Base-by-base conservation (phyloP, 2,329 filamentous ascomycete genomes). In the Diaporthe helianthi region DNA sequence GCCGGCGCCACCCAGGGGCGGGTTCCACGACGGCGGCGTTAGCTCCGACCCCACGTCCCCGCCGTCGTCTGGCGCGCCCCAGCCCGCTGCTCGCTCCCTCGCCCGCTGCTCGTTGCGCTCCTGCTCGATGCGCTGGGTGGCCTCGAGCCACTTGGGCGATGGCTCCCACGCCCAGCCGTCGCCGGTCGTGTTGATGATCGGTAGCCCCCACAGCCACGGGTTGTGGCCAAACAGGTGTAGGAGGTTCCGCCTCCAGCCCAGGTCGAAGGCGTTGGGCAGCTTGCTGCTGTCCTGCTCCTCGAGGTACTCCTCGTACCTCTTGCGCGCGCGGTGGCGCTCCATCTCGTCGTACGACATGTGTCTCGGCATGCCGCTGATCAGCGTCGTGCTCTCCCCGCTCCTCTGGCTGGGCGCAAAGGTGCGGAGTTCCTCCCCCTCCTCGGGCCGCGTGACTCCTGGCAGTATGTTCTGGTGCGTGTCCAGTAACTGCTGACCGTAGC, bases 101-200 rank as follows among this genome's bases (percentile, higher is more conserved):
- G 85, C 83, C 60, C 86, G 84, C 76, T 93, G 90, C 61, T 86
- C 82, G 65, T 87, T 83, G 54, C 89, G 81, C 71, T 90, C 87
- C 12, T 76, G 73, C 5, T 82, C 81, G n/a, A 94, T 83, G 24
- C 83, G 83, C 7, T 93, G 90, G 52, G 90, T 85, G 4, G 90
- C 92, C 44, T 90, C 89, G 3, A 92, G 72, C 92, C 96, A 99
- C 73, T 88, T 89, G 1, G 88, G 85, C 76, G 90, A 97, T 0
- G 94, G 87, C 75, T 98, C 94, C 96, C 96, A 99, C 53, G 85
- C 86, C 95, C 95, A 99, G 26, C 96, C 96, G 78, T 99, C 93
- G 41, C 95, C 95, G 0, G 89, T 92, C 2, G 94, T 97, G 76
- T 92, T 98, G 79, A 87, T 89, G 54, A 98, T 82, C 0, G 96